Evolutionary conservation across 2,329 filamentous ascomycete genomes (phyloP), one percentile per base, ranked within the genome.

Genomic region (Rhinocladiella mackenziei): DNA sequence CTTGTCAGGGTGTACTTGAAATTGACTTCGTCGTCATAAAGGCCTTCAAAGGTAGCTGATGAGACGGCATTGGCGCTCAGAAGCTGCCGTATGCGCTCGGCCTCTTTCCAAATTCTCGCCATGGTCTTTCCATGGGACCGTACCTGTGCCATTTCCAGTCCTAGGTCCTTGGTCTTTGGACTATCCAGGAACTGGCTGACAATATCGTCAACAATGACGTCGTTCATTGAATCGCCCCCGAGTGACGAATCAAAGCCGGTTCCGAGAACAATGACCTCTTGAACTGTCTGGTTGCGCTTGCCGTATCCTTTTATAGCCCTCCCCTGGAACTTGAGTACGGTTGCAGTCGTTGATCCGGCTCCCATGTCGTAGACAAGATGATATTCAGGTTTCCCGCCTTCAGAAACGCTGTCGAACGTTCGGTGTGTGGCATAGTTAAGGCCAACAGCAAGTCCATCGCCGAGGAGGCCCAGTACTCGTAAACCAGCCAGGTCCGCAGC

Each of bases 281-380:
- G 92, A 22, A 98, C 71, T 1, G 89, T 96, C 78, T 97, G 97
- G 75, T 96, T 97, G 72, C 80, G 91, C 65, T 86, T 89, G 55
- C 89, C 89, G 43, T 91, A 70, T 58, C 96, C 91, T 74, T 97
- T 98, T 51, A 97, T 83, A 1, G 77, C 82, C 57, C 84, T 83
- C 62, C 86, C 85, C 65, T 96, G 89, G 69, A 98, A 95, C 59
- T 83, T 84, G 62, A 98, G 69, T 39, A 98, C 73, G 5, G 89
- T 92, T 3, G 91, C 91, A 58, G 88, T 94, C 22, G 91, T 86
- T 33, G 88, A 96, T 3, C 92, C 92, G 56, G 92, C 89, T 56
- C 92, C 92, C 89, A 98, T 97, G 63, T 98, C 92, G 61, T 92
- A 98, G 20, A 98, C 80, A 64, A 98, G 70, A 68, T 98, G 88